Evolutionary conservation across 2,329 filamentous ascomycete genomes (phyloP), one percentile per base, ranked within the genome.

Genomic region (Stagonosporopsis tanaceti): DNA sequence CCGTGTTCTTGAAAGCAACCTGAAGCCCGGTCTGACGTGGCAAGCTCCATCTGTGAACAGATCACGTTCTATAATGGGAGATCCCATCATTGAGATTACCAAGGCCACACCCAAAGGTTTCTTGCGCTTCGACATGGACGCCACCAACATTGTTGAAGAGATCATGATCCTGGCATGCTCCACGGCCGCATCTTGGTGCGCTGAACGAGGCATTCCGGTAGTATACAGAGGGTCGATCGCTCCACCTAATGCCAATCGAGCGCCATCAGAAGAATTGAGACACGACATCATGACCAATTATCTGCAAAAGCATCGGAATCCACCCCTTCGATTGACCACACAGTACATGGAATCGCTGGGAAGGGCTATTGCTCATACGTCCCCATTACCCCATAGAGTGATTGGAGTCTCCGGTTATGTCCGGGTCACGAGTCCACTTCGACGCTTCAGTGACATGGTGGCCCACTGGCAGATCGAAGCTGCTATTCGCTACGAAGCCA

Each of bases 391-490:
- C 14, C 85, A 88, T 64, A 70, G 74, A 4, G 71, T 80, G 7
- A 74, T 88, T 2, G 85, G 84, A 34, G 72, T 85, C 27, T 73
- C 80, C 27, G 69, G 78, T 25, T 88, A 88, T 65, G 72, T 81
- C 57, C 87, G 85, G 72, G 80, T 81, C 47, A 89, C 86, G 0
- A 87, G 83, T 65, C 87, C 87, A 1, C 77, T 89, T 22, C 82
- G 87, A 47, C 80, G 86, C 35, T 88, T 84, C 70, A 79, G 78
- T 44, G 87, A 89, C 70, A 80, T 89, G 68, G 78, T 89, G 42
- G 76, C 80, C 11, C 86, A 88, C 68, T 89, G 87, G 80, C 86
- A 89, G 63, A 86, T 88, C 44, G 85, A 88, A 76, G 83, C 85
- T 6, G 85, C 84, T 1, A 64, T 89, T 38, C 82, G 84, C 11